These are phyloP conservation scores for Tricholoma furcatifolium DNA, from an alignment of 768 basidiomycete species.

Conservation along the genomic window DNA sequence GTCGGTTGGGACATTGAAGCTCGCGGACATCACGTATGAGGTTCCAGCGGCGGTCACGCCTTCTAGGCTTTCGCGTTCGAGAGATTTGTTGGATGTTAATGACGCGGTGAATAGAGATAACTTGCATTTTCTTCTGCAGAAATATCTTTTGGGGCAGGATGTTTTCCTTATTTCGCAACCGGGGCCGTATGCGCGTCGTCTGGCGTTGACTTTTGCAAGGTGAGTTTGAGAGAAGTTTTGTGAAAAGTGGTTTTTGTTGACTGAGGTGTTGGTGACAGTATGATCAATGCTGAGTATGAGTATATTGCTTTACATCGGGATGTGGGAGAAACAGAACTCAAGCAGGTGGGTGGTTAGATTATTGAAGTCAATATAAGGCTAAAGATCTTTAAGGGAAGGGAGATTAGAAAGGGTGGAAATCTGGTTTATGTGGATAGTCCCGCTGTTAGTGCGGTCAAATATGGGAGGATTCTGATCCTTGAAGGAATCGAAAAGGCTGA, in stretches of 20 bases:
- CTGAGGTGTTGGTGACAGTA: conserved; percentile 29
- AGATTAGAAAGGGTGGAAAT: conserved; percentile 60
- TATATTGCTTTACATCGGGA: conserved; percentile 67
- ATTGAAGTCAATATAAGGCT: neutral
- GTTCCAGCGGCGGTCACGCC: conserved; percentile 49
- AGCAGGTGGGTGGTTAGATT: conserved; percentile 42
- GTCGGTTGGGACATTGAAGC: conserved; percentile 52
- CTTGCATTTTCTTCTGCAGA: conserved; percentile 66
- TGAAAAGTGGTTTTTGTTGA: neutral
- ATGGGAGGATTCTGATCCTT: conserved; percentile 61
- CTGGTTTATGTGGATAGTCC: conserved; percentile 69
- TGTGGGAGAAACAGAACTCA: conserved; percentile 71
- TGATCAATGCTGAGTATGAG: conserved; percentile 69
- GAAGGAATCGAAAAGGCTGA: conserved; percentile 75
- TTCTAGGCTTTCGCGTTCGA: conserved; percentile 44
- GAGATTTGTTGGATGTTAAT: conserved; percentile 46
- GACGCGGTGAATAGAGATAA: conserved; percentile 56
- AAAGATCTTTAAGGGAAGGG: conserved; percentile 42
- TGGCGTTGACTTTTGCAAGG: conserved; percentile 66
- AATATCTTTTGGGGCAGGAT: conserved; percentile 66
- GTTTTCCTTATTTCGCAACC: conserved; percentile 66
- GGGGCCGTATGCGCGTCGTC: conserved; percentile 61
- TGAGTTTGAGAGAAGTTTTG: conserved; percentile 15
- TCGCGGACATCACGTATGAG: conserved; percentile 57
- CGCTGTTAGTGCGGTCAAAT: conserved; percentile 63